Percentiles rank a stretch among this genome's conserved stretches.
Conservation (phyloP, 768 basidiomycete species). For the Thelephora aurantiotincta region DNA sequence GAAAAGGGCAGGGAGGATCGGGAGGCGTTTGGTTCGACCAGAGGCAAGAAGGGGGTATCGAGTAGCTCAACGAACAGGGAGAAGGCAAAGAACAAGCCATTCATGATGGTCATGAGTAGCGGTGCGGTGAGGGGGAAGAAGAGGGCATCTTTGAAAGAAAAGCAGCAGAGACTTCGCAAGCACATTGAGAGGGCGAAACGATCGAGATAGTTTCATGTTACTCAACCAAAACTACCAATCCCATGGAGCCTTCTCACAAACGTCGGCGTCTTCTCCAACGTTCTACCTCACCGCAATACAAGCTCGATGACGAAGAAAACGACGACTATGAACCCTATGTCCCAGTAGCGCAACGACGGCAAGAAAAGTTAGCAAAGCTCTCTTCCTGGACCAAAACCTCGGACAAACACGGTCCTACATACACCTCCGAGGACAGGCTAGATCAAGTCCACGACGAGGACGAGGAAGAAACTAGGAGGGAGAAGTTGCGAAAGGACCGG, state of each 20-base stretch:
- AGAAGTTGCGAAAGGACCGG: conserved; percentile 69
- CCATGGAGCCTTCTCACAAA: conserved; percentile 26
- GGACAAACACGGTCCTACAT: conserved; percentile 23
- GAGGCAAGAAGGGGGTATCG: conserved; percentile 76
- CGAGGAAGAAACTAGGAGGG: conserved; percentile 64
- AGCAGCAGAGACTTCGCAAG: conserved; percentile 63
- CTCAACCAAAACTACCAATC: neutral
- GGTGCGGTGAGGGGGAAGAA: conserved; percentile 70
- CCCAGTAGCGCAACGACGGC: conserved; percentile 72
- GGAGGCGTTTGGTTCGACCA: conserved; percentile 82
- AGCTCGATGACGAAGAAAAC: conserved; percentile 39
- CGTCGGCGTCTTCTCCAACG: conserved; percentile 35
- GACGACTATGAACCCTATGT: conserved; percentile 75
- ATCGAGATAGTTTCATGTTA: neutral
- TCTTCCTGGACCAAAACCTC: conserved; percentile 39
- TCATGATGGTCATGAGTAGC: conserved; percentile 86
- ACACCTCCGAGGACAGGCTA: neutral
- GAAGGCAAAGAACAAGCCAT: conserved; percentile 87
- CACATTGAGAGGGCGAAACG: conserved; percentile 67
- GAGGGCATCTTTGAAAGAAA: conserved; percentile 68
- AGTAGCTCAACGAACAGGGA: conserved; percentile 87
- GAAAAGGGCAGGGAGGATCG: conserved; percentile 89
- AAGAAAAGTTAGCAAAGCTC: conserved; percentile 67
- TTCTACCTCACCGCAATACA: conserved; percentile 46
- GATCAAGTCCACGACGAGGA: conserved; percentile 32